A percentile compares a stretch with the other conserved stretches of the same genome.
Conservation (phyloP, 2,329 filamentous ascomycete genomes). For the Cytospora schulzeri region DNA sequence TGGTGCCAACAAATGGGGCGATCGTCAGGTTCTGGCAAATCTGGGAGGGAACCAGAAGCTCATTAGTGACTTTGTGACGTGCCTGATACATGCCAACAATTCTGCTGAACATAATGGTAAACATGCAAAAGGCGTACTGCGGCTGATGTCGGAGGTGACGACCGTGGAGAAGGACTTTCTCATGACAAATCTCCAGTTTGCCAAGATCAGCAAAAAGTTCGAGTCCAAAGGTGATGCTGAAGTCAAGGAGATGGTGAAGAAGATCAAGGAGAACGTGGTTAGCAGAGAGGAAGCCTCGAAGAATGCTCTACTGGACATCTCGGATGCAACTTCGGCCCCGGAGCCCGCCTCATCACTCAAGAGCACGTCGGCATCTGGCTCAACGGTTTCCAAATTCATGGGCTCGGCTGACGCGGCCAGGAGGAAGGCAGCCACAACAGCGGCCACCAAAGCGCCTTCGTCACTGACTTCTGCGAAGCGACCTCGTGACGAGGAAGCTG, state of each 20-base stretch:
- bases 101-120: conserved; percentile 54
- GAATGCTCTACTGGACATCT: conserved; percentile 32
- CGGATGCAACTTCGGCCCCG: conserved; percentile 30
- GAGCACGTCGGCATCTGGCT: conserved; percentile 2
- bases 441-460: conserved; percentile 30
- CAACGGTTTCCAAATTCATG: conserved; percentile 27
- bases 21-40: conserved; percentile 58
- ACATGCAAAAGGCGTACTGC: conserved; percentile 57
- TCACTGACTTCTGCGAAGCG: conserved; percentile 38
- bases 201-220: conserved; percentile 64
- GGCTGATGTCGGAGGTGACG: conserved; percentile 63
- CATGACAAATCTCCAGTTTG: conserved; percentile 66
- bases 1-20: conserved; percentile 56
- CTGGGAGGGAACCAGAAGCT: conserved; percentile 60
- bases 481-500: conserved; percentile 43
- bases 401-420: conserved; percentile 27
- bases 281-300: conserved; percentile 31
- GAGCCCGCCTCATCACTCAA: conserved; percentile 16
- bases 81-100: conserved; percentile 57
- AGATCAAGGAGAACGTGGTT: conserved; percentile 38
- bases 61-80: conserved; percentile 56
- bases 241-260: conserved; percentile 61
- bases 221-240: conserved; percentile 66
- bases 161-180: conserved; percentile 62
- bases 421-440: conserved; percentile 28